A percentile compares a stretch with the other conserved stretches of the same genome.
Evolutionary conservation across 352 stramenopile species (phyloP).

Genomic region (Globisporangium lucens): DNA sequence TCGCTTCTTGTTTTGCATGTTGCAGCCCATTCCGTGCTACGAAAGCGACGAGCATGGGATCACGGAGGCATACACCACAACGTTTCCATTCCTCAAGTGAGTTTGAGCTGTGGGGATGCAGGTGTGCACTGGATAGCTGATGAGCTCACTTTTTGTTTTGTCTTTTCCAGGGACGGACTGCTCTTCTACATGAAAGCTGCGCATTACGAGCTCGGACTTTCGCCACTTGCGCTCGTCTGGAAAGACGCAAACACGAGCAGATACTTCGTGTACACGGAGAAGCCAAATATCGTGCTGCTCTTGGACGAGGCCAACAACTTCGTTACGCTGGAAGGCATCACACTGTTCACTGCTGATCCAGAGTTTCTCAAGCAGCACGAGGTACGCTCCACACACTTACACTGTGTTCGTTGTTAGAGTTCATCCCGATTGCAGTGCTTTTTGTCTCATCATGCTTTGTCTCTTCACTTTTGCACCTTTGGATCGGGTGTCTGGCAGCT

Average conservation of each 20-base stretch:
- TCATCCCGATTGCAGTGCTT: not conserved
- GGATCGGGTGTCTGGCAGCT: slow-evolving; percentile 29
- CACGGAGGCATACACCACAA: slow-evolving; percentile 67
- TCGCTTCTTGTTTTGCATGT: not conserved
- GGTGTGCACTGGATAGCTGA: not conserved
- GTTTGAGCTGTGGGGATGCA: slow-evolving; percentile 10
- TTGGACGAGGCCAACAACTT: slow-evolving; percentile 51
- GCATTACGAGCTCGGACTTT: slow-evolving; percentile 88
- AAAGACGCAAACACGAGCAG: slow-evolving; percentile 85
- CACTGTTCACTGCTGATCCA: slow-evolving; percentile 41
- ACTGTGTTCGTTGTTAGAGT: not conserved
- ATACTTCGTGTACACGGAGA: slow-evolving; percentile 72
- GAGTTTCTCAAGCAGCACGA: slow-evolving; percentile 61
- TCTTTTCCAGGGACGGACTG: slow-evolving; percentile 70
- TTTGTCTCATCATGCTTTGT: not conserved
- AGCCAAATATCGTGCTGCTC: slow-evolving; percentile 69
- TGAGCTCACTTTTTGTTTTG: slow-evolving; percentile 3
- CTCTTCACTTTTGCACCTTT: not conserved
- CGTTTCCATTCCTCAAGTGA: slow-evolving; percentile 86
- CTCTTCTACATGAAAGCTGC: slow-evolving; percentile 89
- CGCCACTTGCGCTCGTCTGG: slow-evolving; percentile 86
- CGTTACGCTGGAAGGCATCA: slow-evolving; percentile 69
- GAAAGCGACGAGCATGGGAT: slow-evolving; percentile 82
- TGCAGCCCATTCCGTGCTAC: slow-evolving; percentile 78
- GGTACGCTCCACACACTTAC: slow-evolving; percentile 26